These are phyloP conservation scores for Ramularia endophylla DNA, from an alignment of 2,329 filamentous ascomycete genomes.

Conservation along the genomic window DNA sequence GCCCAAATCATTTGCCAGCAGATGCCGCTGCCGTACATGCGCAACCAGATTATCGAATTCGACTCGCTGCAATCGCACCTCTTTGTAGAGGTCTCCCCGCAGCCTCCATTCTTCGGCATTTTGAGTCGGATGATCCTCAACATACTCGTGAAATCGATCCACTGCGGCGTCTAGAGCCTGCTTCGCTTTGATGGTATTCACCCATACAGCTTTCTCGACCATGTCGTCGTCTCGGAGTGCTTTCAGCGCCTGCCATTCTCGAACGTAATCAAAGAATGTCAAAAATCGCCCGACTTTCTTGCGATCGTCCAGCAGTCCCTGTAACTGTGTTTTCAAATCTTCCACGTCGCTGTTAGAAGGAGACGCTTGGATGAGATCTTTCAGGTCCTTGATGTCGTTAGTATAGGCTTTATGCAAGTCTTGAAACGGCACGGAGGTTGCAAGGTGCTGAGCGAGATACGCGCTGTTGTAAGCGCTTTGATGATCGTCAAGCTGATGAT, in stretches of 20 bases:
- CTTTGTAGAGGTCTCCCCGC: no score
- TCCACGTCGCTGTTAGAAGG: background rate
- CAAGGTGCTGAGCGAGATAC: background rate
- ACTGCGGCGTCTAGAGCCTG: no score
- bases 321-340: background rate
- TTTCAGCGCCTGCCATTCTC: conserved; percentile 2
- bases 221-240: conserved; percentile 5
- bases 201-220: conserved; percentile 6
- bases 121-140: no score
- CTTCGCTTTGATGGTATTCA: background rate
- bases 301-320: background rate
- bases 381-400: no score
- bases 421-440: background rate
- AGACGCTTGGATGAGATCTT: background rate
- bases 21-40: no score
- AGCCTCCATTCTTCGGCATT: no score
- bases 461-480: background rate
- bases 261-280: conserved; percentile 1
- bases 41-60: no score
- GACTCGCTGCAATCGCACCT: no score
- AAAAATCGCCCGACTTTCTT: background rate
- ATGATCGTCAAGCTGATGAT: conserved; percentile 12
- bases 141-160: no score
- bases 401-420: background rate
- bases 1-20: no score